Percentiles rank a stretch among this genome's conserved stretches.
Evolutionary conservation across 2,329 filamentous ascomycete genomes (phyloP).

Genomic region (Zymoseptoria ardabiliae): DNA sequence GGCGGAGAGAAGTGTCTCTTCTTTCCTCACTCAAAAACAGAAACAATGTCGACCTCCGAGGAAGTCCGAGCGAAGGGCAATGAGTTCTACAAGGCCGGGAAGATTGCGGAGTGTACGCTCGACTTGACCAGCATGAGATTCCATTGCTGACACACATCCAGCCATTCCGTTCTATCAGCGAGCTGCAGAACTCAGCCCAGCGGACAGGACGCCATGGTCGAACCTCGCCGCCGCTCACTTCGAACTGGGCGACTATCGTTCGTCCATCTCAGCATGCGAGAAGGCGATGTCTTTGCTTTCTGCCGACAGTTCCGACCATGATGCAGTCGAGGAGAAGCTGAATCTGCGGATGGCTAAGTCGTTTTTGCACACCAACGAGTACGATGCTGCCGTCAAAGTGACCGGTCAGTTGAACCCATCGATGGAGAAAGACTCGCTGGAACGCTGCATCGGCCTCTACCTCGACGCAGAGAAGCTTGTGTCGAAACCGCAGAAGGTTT

Average conservation of each 20-base stretch:
- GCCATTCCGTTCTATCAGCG: slow-evolving; percentile 11
- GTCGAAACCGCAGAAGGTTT: background rate
- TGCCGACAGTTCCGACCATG: background rate
- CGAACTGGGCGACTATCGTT: slow-evolving; percentile 13
- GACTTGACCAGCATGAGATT: background rate
- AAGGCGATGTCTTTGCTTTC: slow-evolving; percentile 7
- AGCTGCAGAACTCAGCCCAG: slow-evolving; percentile 9
- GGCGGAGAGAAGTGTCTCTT: background rate
- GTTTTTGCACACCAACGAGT: background rate
- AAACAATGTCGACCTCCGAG: slow-evolving; percentile 1
- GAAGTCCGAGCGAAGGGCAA: slow-evolving; percentile 12
- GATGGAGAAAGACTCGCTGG: background rate
- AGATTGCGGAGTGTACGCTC: slow-evolving; percentile 8
- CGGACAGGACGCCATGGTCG: slow-evolving; percentile 9
- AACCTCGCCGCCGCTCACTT: slow-evolving; percentile 14
- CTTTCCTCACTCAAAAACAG: background rate
- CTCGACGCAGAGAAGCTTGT: background rate
- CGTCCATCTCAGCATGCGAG: slow-evolving; percentile 1
- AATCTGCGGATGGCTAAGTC: slow-evolving; percentile 6
- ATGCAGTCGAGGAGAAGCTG: slow-evolving; percentile 10
- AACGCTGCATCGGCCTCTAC: background rate
- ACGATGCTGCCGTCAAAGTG: background rate
- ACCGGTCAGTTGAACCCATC: background rate
- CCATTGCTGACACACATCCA: background rate
- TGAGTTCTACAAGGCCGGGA: slow-evolving; percentile 11